phyloP scores from a whole-genome alignment of 352 stramenopile species.

The Globisporangium paroecandrum region DNA sequence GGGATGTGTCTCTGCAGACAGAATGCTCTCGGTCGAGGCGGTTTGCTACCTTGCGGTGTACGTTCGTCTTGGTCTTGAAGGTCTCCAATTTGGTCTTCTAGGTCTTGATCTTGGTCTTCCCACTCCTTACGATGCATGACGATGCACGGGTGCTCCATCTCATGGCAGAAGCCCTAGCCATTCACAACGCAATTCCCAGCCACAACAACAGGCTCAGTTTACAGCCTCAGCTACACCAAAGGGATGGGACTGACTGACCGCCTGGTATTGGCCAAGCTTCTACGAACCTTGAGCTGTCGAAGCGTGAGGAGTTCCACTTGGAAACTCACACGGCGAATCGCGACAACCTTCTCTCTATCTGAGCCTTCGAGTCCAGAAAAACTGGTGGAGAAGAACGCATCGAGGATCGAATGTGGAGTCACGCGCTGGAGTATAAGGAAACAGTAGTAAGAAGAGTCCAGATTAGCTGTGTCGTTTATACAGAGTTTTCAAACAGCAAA shows the following conservation, averaged over 20 bases:
- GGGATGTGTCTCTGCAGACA: conserved; percentile 43
- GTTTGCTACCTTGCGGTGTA: not conserved
- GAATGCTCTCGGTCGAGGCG: conserved; percentile 18
- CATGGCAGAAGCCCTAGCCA: conserved; percentile 29
- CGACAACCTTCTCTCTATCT: conserved; percentile 16
- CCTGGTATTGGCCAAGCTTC: not conserved
- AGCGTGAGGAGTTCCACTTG: conserved; percentile 22
- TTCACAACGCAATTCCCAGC: not conserved
- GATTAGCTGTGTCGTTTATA: not conserved
- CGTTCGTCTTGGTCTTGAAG: not conserved
- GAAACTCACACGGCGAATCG: conserved; percentile 37
- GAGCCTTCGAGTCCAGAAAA: not conserved
- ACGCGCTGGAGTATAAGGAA: conserved; percentile 25
- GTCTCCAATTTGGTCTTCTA: not conserved
- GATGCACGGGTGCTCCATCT: conserved; percentile 35
- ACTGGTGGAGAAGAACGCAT: conserved; percentile 20
- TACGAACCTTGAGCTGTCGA: conserved; percentile 33
- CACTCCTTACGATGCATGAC: conserved; percentile 7
- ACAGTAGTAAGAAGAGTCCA: not conserved
- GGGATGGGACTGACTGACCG: not conserved
- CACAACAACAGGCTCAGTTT: not conserved
- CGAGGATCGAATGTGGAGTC: conserved; percentile 36
- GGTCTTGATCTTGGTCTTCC: not conserved
- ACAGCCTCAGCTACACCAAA: not conserved
- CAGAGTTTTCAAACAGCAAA: too few species aligned